phyloP scores from a whole-genome alignment of 371 early-diverging fungal species.

The Saksenaea vasiformis region DNA sequence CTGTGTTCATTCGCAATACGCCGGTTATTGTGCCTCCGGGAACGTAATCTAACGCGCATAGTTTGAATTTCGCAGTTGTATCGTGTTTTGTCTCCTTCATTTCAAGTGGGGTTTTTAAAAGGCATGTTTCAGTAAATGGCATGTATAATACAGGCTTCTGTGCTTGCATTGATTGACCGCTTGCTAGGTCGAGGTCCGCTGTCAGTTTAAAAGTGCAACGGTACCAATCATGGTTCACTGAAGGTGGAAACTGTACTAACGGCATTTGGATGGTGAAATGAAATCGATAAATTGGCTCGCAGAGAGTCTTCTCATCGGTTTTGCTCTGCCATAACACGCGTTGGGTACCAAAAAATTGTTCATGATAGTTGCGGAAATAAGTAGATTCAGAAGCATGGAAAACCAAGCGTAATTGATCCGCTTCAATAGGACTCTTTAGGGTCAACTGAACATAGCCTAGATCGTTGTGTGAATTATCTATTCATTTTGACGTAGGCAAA shows the following conservation, averaged over 20 bases:
- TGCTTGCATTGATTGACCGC: slow-evolving; percentile 5
- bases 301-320: slow-evolving; percentile 2
- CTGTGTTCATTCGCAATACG: neutral
- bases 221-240: slow-evolving; percentile 21
- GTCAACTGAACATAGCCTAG: slow-evolving; percentile 3
- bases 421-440: slow-evolving; percentile 11
- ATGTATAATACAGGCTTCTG: slow-evolving; percentile 24
- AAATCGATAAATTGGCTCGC: slow-evolving; percentile 21
- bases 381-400: slow-evolving; percentile 29
- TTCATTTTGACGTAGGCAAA: neutral
- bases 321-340: slow-evolving; percentile 38
- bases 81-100: slow-evolving; percentile 6
- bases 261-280: slow-evolving; percentile 47
- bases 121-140: slow-evolving; percentile 41
- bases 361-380: neutral
- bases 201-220: slow-evolving; percentile 32
- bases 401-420: slow-evolving; percentile 25
- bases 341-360: slow-evolving; percentile 32
- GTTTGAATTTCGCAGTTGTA: slow-evolving; percentile 2
- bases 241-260: slow-evolving; percentile 41
- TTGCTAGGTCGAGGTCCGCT: slow-evolving; percentile 22
- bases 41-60: slow-evolving; percentile 30
- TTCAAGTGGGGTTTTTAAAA: slow-evolving; percentile 26
- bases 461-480: slow-evolving; percentile 1
- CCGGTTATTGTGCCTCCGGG: slow-evolving; percentile 29